Conservation (phyloP, 768 basidiomycete genomes). For the Pholiota microspora region DNA sequence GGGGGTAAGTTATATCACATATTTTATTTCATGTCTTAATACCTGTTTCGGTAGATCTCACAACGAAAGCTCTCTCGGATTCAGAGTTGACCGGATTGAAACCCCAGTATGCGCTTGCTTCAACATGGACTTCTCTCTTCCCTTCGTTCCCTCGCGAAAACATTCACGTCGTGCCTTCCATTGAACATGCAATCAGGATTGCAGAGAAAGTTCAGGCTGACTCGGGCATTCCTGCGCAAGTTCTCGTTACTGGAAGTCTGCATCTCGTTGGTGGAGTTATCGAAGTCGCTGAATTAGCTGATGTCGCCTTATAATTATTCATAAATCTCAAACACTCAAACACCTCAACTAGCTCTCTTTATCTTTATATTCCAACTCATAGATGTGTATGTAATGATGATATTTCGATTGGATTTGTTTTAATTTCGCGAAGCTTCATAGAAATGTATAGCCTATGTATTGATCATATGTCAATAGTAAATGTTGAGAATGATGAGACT, state of each 20-base stretch:
- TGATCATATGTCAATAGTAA: neutral
- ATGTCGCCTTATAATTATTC: conserved; percentile 50
- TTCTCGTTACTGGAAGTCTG: conserved; percentile 90
- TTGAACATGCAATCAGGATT: conserved; percentile 82
- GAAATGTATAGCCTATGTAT: conserved; percentile 53
- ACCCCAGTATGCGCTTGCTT: conserved; percentile 73
- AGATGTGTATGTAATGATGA: neutral
- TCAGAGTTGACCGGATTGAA: conserved; percentile 64
- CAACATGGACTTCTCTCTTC: conserved; percentile 66
- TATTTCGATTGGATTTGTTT: neutral
- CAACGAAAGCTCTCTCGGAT: conserved; percentile 61
- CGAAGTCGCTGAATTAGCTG: conserved; percentile 84
- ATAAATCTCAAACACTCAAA: neutral
- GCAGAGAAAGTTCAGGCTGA: conserved; percentile 45
- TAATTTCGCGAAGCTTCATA: conserved; percentile 29
- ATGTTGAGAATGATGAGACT: neutral
- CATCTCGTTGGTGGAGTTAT: conserved; percentile 94
- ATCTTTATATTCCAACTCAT: neutral
- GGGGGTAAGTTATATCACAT: conserved; percentile 54
- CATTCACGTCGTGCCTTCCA: conserved; percentile 80
- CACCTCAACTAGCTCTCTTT: neutral
- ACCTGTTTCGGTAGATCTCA: conserved; percentile 62
- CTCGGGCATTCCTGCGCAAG: conserved; percentile 35
- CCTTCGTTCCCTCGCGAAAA: conserved; percentile 58
- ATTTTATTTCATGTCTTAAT: neutral